Evolutionary conservation across 2,329 filamentous ascomycete genomes (phyloP).

Genomic region (Trichoderma sp.): DNA sequence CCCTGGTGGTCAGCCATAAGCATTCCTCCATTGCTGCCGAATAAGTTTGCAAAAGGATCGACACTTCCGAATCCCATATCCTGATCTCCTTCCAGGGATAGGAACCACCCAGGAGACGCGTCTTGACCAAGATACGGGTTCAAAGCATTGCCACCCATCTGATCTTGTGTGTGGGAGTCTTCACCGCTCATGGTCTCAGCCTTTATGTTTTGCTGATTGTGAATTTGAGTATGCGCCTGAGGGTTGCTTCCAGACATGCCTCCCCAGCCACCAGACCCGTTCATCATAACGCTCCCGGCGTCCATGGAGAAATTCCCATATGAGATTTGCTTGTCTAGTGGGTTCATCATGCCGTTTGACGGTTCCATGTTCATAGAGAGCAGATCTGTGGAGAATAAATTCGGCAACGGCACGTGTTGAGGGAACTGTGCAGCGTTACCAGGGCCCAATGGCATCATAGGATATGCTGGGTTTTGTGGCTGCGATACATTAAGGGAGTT

Average conservation of each 20-base stretch:
- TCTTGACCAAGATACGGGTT: slow-evolving; percentile 38
- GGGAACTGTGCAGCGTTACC: slow-evolving; percentile 41
- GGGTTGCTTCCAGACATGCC: slow-evolving; percentile 34
- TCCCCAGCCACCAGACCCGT: slow-evolving; percentile 43
- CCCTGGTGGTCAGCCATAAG: slow-evolving; percentile 32
- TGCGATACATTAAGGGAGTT: slow-evolving; percentile 42
- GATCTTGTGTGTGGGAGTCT: slow-evolving; percentile 26
- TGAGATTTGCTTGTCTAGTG: slow-evolving; percentile 72
- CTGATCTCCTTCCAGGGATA: slow-evolving; percentile 68
- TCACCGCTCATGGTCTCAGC: slow-evolving; percentile 32
- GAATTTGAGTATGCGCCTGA: slow-evolving; percentile 27
- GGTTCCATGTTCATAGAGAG: slow-evolving; percentile 52
- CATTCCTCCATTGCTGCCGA: slow-evolving; percentile 41
- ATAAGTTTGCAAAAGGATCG: slow-evolving; percentile 50
- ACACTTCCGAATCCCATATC: slow-evolving; percentile 44
- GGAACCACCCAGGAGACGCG: slow-evolving; percentile 74
- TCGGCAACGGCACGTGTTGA: slow-evolving; percentile 36
- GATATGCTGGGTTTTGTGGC: slow-evolving; percentile 42
- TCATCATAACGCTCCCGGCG: slow-evolving; percentile 41
- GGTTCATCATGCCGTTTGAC: slow-evolving; percentile 55
- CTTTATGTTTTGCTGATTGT: slow-evolving; percentile 29
- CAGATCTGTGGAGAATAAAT: slow-evolving; percentile 51
- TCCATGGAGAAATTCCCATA: slow-evolving; percentile 67
- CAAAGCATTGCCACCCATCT: slow-evolving; percentile 24
- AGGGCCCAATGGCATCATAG: slow-evolving; percentile 52